phyloP scores from a whole-genome alignment of 331 rosid species.

The Saraca asoca region DNA sequence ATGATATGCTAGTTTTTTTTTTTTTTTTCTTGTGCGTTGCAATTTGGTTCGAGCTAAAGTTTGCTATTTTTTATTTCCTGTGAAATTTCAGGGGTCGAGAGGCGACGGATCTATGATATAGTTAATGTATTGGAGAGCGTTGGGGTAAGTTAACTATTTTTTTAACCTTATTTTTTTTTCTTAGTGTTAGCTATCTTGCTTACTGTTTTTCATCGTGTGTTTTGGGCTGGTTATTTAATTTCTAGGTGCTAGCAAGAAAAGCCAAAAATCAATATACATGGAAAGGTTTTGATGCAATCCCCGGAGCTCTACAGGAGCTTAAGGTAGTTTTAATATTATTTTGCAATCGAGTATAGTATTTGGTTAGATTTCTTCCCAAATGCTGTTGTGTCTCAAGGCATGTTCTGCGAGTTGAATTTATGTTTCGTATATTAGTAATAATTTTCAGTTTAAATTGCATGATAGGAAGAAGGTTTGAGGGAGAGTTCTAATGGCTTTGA shows the following conservation, averaged over 20 bases:
- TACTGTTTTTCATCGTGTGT: background rate
- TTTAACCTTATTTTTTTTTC: background rate
- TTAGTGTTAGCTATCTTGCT: background rate
- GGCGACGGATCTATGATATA: conserved; percentile 92
- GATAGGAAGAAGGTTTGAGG: conserved; percentile 65
- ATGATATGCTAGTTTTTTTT: background rate
- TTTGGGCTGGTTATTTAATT: background rate
- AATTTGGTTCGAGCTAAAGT: background rate
- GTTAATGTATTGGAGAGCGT: conserved; percentile 90
- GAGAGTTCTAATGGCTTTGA: conserved; percentile 43
- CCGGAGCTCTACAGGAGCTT: conserved; percentile 58
- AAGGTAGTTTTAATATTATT: conserved; percentile 43
- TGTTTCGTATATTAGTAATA: background rate
- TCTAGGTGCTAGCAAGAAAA: conserved; percentile 70
- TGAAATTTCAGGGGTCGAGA: conserved; percentile 65
- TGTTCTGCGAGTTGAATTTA: background rate
- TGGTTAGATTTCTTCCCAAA: background rate
- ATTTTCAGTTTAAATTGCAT: conserved; percentile 10
- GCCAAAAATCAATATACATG: conserved; percentile 89
- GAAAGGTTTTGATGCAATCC: conserved; percentile 82
- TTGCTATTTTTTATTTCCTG: background rate
- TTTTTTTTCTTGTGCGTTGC: background rate
- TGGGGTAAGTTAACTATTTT: conserved; percentile 45
- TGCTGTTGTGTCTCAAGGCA: background rate
- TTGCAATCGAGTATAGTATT: too few relatives aligned